Evolutionary conservation across 2,329 filamentous ascomycete genomes (phyloP).

Genomic region (Cytospora paraplurivora): DNA sequence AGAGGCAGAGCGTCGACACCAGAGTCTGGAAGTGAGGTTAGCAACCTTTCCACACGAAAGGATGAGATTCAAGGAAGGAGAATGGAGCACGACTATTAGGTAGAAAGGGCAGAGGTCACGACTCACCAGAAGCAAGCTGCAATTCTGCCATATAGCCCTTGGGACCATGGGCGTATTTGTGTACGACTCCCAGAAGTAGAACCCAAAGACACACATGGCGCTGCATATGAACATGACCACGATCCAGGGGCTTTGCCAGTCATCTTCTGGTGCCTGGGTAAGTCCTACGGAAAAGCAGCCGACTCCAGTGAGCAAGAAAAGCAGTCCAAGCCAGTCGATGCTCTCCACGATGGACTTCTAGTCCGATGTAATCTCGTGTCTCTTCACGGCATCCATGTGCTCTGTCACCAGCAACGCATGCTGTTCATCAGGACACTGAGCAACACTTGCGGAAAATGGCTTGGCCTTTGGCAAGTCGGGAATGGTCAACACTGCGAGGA

Average conservation of each 20-base stretch:
- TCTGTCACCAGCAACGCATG: background rate
- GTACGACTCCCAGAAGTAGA: slow-evolving; percentile 38
- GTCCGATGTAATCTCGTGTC: slow-evolving; percentile 29
- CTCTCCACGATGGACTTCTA: slow-evolving; percentile 31
- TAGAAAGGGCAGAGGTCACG: background rate
- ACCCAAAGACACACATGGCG: slow-evolving; percentile 36
- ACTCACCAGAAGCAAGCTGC: slow-evolving; percentile 7
- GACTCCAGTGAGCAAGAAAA: slow-evolving; percentile 36
- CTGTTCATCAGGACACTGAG: slow-evolving; percentile 26
- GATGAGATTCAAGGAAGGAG: no score
- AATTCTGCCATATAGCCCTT: slow-evolving; percentile 35
- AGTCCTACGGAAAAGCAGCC: slow-evolving; percentile 37
- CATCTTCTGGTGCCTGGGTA: slow-evolving; percentile 38
- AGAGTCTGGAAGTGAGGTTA: slow-evolving; percentile 31
- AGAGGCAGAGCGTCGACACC: slow-evolving; percentile 35
- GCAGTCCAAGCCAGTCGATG: slow-evolving; percentile 38
- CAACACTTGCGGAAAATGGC: background rate
- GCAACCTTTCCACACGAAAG: background rate
- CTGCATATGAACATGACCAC: slow-evolving; percentile 38
- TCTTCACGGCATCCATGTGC: slow-evolving; percentile 28
- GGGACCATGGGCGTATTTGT: slow-evolving; percentile 39
- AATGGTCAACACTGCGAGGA: slow-evolving; percentile 35
- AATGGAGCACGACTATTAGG: no score
- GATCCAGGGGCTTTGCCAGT: slow-evolving; percentile 40
- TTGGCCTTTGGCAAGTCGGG: slow-evolving; percentile 32